phyloP scores from a whole-genome alignment of 1,284 basidiomycete species.

The Puccinia hordei region DNA sequence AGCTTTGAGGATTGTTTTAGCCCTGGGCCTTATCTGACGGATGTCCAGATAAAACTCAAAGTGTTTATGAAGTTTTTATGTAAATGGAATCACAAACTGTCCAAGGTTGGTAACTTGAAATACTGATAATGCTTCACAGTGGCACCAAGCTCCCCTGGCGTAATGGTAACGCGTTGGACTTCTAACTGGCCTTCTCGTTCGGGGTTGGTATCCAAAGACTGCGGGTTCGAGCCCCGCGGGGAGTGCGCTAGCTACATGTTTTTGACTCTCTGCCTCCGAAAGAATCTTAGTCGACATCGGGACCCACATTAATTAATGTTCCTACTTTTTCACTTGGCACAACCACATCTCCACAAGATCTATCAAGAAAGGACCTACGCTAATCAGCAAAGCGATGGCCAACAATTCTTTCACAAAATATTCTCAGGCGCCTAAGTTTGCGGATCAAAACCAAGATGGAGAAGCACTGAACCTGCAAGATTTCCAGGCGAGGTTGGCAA shows the following conservation, averaged over 20 bases:
- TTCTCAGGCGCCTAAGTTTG: background rate
- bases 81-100: too few species aligned
- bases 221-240: slow-evolving; percentile 51
- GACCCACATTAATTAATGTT: too few species aligned
- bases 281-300: too few species aligned
- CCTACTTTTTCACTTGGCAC: too few species aligned
- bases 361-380: background rate
- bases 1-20: too few species aligned
- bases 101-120: too few species aligned
- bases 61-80: too few species aligned
- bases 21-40: too few species aligned
- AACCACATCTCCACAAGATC: too few species aligned
- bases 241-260: slow-evolving; percentile 10
- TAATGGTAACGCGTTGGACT: slow-evolving; percentile 51
- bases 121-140: background rate
- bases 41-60: too few species aligned
- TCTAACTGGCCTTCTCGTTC: slow-evolving; percentile 1
- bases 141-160: slow-evolving; percentile 29
- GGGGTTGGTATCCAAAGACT: slow-evolving; percentile 37
- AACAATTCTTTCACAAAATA: background rate
- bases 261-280: too few species aligned
- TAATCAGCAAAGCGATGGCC: background rate
- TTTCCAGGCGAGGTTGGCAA: background rate
- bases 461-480: slow-evolving; percentile 7
- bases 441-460: background rate